A percentile compares a stretch with the other conserved stretches of the same genome.
These are phyloP conservation scores for Rhynchospora pubera DNA, from an alignment of 176 grass and related monocot species.

Conservation along the genomic window DNA sequence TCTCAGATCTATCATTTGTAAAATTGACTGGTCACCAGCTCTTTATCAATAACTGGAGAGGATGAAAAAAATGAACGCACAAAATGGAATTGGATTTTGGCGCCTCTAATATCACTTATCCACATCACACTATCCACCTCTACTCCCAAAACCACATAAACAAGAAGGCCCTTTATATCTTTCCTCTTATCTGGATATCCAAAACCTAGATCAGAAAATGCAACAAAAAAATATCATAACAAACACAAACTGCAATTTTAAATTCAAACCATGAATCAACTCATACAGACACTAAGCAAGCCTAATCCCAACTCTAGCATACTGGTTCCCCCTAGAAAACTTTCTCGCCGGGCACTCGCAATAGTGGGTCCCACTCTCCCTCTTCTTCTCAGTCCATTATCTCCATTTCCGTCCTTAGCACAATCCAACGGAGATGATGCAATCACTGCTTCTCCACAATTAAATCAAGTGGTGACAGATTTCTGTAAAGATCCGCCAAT, in stretches of 20 bases:
- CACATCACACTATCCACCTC: conserved; percentile 10
- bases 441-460: background rate
- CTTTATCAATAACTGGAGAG: background rate
- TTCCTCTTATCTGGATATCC: background rate
- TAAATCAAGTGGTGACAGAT: conserved; percentile 11
- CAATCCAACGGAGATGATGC: conserved; percentile 14
- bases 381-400: conserved; percentile 16
- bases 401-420: background rate
- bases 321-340: conserved; percentile 2
- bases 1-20: background rate
- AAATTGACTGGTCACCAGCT: background rate
- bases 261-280: conserved; percentile 21
- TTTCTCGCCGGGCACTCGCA: conserved; percentile 53
- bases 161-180: background rate
- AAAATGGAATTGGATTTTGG: conserved; percentile 13
- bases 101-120: conserved; percentile 17
- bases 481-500: conserved; percentile 12
- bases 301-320: background rate
- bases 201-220: background rate
- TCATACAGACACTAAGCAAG: background rate
- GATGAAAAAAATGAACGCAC: background rate
- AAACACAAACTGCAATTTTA: conserved; percentile 18
- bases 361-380: conserved; percentile 17
- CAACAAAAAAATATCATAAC: background rate
- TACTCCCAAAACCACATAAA: background rate